phyloP scores from a whole-genome alignment of 2,329 filamentous ascomycete genomes.

The Zasmidium angulare region DNA sequence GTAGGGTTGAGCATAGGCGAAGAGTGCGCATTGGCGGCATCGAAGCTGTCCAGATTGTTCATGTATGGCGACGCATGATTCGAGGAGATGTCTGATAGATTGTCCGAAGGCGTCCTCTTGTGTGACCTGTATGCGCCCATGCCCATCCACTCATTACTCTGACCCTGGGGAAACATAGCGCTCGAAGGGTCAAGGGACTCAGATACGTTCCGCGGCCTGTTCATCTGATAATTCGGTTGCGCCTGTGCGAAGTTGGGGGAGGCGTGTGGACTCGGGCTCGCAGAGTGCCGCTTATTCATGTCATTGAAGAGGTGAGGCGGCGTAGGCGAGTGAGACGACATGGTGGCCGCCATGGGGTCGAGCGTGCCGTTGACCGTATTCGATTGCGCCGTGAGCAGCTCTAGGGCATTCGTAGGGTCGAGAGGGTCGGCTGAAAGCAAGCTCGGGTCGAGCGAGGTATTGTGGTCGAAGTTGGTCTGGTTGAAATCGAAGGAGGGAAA shows the following conservation, averaged over 20 bases:
- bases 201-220: slow-evolving; percentile 57
- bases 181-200: slow-evolving; percentile 60
- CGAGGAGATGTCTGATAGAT: slow-evolving; percentile 78
- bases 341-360: slow-evolving; percentile 51
- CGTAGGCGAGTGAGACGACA: slow-evolving; percentile 52
- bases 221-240: slow-evolving; percentile 47
- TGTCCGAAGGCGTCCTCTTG: slow-evolving; percentile 79
- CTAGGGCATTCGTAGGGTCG: slow-evolving; percentile 38
- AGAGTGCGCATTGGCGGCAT: slow-evolving; percentile 64
- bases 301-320: slow-evolving; percentile 57
- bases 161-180: slow-evolving; percentile 56
- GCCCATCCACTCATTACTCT: slow-evolving; percentile 58
- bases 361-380: slow-evolving; percentile 48
- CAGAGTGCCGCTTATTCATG: slow-evolving; percentile 52
- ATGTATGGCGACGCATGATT: slow-evolving; percentile 81
- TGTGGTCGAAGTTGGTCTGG: slow-evolving; percentile 56
- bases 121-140: slow-evolving; percentile 73
- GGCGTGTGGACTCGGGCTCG: slow-evolving; percentile 52
- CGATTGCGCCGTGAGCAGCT: slow-evolving; percentile 42
- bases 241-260: slow-evolving; percentile 57
- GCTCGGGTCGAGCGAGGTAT: slow-evolving; percentile 60
- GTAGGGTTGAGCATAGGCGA: slow-evolving; percentile 77
- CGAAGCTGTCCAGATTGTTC: slow-evolving; percentile 74
- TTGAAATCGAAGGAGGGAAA: slow-evolving; percentile 58
- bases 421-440: slow-evolving; percentile 53